Base-by-base conservation (phyloP, 2,329 filamentous ascomycete genomes). In the Apiospora rasikravindrae region DNA sequence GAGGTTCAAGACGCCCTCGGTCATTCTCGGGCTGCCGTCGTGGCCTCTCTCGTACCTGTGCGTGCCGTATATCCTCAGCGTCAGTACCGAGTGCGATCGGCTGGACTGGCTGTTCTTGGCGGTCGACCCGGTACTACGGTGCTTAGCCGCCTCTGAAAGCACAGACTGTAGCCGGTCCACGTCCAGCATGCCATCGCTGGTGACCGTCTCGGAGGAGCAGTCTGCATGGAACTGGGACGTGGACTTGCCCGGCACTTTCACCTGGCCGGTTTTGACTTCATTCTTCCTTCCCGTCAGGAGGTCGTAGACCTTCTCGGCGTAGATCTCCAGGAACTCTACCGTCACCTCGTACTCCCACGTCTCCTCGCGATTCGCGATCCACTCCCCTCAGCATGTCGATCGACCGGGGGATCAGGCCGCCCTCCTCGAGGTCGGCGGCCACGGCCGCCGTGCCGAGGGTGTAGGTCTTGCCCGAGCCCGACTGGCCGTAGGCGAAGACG, bases 381-480 rank as follows among this genome's bases (percentile, higher is more conserved):
- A 67, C 16, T 71, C 11, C 16, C 61, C 22, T 14, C 37, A 71
- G 26, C 57, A 71, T 53, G 4, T 6, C 42, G 13, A 71, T n/a
- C 7, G 70, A n/a, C 13, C 29, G 26, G 8, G 57, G 57, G 10
- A 71, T 67, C 16, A 71, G 11, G 11, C 71, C 69, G 37, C 66
- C 92, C 22, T 64, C 33, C 10, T 64, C 57, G 57, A n/a, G 57
- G 5, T 16, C n/a, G 10, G 19, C 16, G 16, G 53, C 11, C 19
- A 4, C 19, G 29, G 26, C 42, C 33, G 69, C 61, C 3, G 69
- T 64, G 37, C 64, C 53, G 49, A 73, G 69, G 16, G 71, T 73
- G 42, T 73, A 40, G 6, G 69, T 71, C 66, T 73, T 73, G 19
- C 71, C 71, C 13, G 61, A 47, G 16, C 71, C 71, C 19, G 71